phyloP scores from a whole-genome alignment of 148 eudicot genomes.

The Bassia scoparia region DNA sequence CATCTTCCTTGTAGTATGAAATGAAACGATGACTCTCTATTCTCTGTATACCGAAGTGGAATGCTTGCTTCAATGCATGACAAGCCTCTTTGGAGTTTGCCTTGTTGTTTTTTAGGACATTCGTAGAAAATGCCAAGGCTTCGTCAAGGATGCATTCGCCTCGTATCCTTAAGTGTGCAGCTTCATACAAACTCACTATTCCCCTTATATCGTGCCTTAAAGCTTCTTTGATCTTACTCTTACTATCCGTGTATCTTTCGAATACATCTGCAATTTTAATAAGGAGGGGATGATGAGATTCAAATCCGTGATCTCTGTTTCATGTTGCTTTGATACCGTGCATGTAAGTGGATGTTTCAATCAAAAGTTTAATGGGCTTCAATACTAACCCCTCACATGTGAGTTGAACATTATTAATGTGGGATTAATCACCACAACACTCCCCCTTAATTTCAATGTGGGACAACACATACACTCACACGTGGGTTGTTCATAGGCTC shows the following conservation, averaged over 20 bases:
- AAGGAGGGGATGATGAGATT: too few relatives aligned
- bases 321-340: too few relatives aligned
- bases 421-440: too few relatives aligned
- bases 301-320: too few relatives aligned
- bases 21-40: conserved; percentile 29
- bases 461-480: too few relatives aligned
- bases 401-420: too few relatives aligned
- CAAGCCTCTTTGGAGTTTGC: conserved; percentile 4
- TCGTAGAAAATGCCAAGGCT: conserved; percentile 7
- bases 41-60: conserved; percentile 24
- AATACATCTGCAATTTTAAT: conserved; percentile 26
- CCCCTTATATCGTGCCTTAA: conserved; percentile 22
- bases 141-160: conserved; percentile 24
- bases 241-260: conserved; percentile 14
- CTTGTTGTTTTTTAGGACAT: conserved; percentile 2
- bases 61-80: conserved; percentile 25
- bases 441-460: too few relatives aligned
- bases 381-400: too few relatives aligned
- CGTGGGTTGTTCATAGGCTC: too few relatives aligned
- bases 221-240: conserved; percentile 22
- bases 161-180: conserved; percentile 24
- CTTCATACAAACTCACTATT: conserved; percentile 28
- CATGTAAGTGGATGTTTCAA: too few relatives aligned
- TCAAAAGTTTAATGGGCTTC: too few relatives aligned
- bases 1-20: conserved; percentile 29